Percentiles rank a stretch among this genome's conserved stretches.
These are phyloP conservation scores for Malassezia globosa DNA, from an alignment of 1,284 basidiomycete species.

Conservation along the genomic window DNA sequence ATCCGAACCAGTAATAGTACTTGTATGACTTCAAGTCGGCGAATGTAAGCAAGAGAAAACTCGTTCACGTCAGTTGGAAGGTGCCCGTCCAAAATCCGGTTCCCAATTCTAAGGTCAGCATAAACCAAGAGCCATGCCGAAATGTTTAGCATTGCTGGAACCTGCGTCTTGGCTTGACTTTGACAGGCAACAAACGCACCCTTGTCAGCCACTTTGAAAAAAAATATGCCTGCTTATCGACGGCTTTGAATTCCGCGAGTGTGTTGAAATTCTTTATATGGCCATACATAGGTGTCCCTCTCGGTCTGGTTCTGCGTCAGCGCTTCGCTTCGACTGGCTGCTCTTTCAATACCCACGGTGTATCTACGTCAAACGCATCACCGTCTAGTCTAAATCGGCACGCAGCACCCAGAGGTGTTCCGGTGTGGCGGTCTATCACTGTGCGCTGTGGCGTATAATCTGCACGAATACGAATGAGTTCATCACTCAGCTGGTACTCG, in stretches of 20 bases:
- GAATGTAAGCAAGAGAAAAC: constrained; percentile 80
- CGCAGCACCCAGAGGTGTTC: constrained; percentile 42
- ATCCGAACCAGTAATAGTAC: constrained; percentile 95
- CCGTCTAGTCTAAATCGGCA: constrained; percentile 37
- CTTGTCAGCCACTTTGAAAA: constrained; percentile 17
- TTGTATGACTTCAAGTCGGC: constrained; percentile 96
- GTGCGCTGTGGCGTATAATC: constrained; percentile 63
- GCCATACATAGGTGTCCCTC: constrained; percentile 49
- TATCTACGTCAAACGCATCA: constrained; percentile 31
- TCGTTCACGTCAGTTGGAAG: constrained; percentile 50
- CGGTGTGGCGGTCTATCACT: constrained; percentile 63
- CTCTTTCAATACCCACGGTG: neutral
- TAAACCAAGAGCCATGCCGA: neutral
- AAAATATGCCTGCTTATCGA: constrained; percentile 76
- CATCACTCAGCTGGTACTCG: constrained; percentile 70
- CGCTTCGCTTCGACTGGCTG: neutral
- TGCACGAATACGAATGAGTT: constrained; percentile 57
- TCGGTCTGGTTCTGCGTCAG: neutral
- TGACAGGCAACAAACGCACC: too few species aligned
- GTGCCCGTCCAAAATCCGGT: constrained; percentile 6
- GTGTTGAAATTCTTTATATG: constrained; percentile 73
- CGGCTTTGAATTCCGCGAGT: constrained; percentile 82
- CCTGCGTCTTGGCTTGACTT: too few species aligned
- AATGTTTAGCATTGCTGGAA: too few species aligned
- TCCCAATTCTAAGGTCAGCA: too few species aligned